A percentile compares a stretch with the other conserved stretches of the same genome.
phyloP scores from a whole-genome alignment of 164 flowering plant genomes.

The Macadamia integrifolia region DNA sequence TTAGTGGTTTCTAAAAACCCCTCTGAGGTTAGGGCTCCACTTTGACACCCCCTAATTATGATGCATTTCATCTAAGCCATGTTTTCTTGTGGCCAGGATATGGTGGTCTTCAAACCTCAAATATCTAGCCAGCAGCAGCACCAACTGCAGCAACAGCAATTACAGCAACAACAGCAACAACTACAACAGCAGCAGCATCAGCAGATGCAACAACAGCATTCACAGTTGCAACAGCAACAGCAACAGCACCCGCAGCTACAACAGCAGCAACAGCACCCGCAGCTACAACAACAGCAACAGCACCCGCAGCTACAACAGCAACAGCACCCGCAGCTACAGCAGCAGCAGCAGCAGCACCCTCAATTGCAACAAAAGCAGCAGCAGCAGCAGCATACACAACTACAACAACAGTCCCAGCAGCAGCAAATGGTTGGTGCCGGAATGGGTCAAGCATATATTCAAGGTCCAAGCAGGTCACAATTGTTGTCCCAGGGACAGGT shows the following conservation, averaged over 20 bases:
- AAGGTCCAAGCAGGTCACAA: constrained; percentile 67
- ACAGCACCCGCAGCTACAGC: constrained; percentile 21
- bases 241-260: constrained; percentile 19
- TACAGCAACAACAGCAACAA: constrained; percentile 12
- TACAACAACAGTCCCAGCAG: constrained; percentile 20
- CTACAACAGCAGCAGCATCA: constrained; percentile 6
- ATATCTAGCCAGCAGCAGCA: constrained; percentile 44
- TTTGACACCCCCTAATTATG: not conserved
- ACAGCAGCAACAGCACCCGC: constrained; percentile 32
- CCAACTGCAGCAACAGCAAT: constrained; percentile 17
- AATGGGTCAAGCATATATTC: constrained; percentile 59
- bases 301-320: constrained; percentile 27
- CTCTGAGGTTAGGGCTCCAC: too few relatives aligned
- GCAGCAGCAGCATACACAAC: constrained; percentile 20
- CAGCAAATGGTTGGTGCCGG: constrained; percentile 46
- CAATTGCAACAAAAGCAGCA: constrained; percentile 16
- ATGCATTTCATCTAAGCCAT: not conserved
- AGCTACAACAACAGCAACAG: constrained; percentile 30
- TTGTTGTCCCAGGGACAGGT: constrained; percentile 66
- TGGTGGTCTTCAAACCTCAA: constrained; percentile 97
- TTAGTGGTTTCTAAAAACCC: too few relatives aligned
- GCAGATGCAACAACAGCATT: constrained; percentile 8
- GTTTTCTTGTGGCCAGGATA: constrained; percentile 44
- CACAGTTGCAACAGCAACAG: constrained; percentile 3
- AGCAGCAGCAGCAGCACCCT: constrained; percentile 5